Evolutionary conservation across 345 rosid genomes (phyloP), one percentile per base, ranked within the genome.

Genomic region (Raphanus raphanistrum): DNA sequence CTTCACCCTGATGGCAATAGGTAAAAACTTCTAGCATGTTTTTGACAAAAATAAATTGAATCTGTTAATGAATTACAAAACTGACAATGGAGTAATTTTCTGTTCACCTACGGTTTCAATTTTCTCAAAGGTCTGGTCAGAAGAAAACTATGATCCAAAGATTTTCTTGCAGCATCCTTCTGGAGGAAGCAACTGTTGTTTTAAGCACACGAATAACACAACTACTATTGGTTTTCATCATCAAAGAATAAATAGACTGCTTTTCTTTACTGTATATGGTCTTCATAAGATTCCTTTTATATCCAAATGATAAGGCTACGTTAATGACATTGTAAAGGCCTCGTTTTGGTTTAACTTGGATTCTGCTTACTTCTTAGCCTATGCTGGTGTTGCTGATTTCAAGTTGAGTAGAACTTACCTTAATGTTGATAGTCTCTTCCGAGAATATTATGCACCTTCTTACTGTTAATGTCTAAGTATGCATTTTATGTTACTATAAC

Each of bases 1-100:
- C 97, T 94, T 84, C 97, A 88, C 82, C 98, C 97, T 65, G 96
- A 91, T 81, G 96, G 94, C 71, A 94, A 94, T 69, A 93, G 98
- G 45, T 38, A 38, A 83, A 50, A 5, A 3, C 4, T 25, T 9
- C 6, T 9, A 38, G 45, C 13, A 10, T 38, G 45, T 6, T 6
- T 76, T 17, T 6, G 0, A 38, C 13, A 10, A 35, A 8, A 38
- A 36, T n/a, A 21, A 28, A 11, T 33, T 27, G 13, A 38, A 57
- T 43, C 2, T 1, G 2, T 60, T 36, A 4, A 52, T 57, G 13
- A 29, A 62, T 27, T 45, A 25, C 3, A 28, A 57, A 8, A 16
- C 12, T 5, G 11, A 6, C 11, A 32, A 2, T 45, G 48, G 2
- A 11, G 41, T 54, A 52, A 16, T 54, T 73, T 28, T 83, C 13